A percentile compares a stretch with the other conserved stretches of the same genome.
phyloP scores from a whole-genome alignment of 2,329 filamentous ascomycete genomes.

The Alternaria brassicae region DNA sequence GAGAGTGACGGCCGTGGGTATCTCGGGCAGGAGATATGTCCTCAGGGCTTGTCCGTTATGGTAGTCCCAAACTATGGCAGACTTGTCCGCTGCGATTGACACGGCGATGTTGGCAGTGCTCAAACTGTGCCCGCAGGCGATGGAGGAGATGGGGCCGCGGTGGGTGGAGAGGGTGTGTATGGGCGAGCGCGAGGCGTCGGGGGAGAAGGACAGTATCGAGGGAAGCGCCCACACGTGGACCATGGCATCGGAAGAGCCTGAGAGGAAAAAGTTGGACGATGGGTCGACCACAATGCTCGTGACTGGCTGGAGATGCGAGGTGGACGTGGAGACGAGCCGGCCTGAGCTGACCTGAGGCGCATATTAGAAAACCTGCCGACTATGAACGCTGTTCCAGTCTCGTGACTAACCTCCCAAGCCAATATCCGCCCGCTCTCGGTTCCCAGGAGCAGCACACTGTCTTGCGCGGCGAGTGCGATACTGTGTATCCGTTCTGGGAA shows the following conservation, averaged over 20 bases:
- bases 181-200: slow-evolving; percentile 66
- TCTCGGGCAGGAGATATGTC: slow-evolving; percentile 79
- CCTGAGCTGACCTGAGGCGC: slow-evolving; percentile 71
- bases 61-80: slow-evolving; percentile 93
- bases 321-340: slow-evolving; percentile 75
- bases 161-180: slow-evolving; percentile 80
- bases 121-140: slow-evolving; percentile 69
- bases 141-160: slow-evolving; percentile 71
- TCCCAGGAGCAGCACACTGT: slow-evolving; percentile 75
- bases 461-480: slow-evolving; percentile 72
- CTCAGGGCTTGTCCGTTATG: slow-evolving; percentile 76
- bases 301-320: slow-evolving; percentile 80
- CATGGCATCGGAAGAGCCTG: slow-evolving; percentile 84
- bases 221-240: slow-evolving; percentile 90
- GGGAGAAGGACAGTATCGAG: slow-evolving; percentile 70
- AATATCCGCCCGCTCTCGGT: slow-evolving; percentile 86
- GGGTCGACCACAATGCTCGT: slow-evolving; percentile 75
- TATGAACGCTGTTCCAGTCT: not conserved
- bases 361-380: slow-evolving; percentile 16
- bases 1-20: slow-evolving; percentile 74
- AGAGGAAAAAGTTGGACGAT: slow-evolving; percentile 75
- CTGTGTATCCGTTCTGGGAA: slow-evolving; percentile 88
- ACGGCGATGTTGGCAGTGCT: slow-evolving; percentile 82
- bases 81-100: slow-evolving; percentile 84
- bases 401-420: slow-evolving; percentile 81